Percentiles rank a stretch among this genome's conserved stretches.
Conservation (phyloP, 441 rosid species). For the Syzygium syzygioides region DNA sequence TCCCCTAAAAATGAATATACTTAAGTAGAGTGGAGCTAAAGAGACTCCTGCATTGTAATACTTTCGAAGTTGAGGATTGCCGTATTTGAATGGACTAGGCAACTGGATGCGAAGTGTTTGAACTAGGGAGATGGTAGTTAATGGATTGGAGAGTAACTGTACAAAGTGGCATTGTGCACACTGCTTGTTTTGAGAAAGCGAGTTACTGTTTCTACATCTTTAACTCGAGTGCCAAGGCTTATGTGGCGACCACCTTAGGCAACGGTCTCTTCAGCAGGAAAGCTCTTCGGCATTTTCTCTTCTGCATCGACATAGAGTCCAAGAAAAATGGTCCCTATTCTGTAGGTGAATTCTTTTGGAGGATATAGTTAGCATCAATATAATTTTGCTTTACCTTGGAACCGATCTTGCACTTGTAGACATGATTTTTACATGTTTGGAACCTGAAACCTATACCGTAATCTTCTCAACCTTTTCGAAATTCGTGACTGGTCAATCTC, state of each 20-base stretch:
- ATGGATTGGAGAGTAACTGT: neutral
- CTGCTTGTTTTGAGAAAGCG: neutral
- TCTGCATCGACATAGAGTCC: neutral
- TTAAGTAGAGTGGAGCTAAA: neutral
- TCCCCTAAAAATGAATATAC: neutral
- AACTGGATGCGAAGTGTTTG: neutral
- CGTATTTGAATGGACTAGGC: accelerated
- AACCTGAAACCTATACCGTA: neutral
- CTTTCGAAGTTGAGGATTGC: neutral
- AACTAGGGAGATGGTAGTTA: neutral
- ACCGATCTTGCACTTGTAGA: neutral
- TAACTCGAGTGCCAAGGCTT: neutral
- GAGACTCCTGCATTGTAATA: neutral
- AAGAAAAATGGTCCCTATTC: neutral
- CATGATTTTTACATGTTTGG: neutral
- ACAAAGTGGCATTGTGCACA: neutral
- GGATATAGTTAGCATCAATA: neutral
- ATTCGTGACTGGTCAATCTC: neutral
- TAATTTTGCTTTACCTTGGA: neutral
- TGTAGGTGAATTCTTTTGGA: neutral
- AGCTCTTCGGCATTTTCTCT: neutral
- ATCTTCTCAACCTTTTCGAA: neutral
- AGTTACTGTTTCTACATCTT: neutral
- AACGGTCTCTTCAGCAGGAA: neutral
- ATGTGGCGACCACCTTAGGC: neutral